Evolutionary conservation across 2,329 filamentous ascomycete genomes (phyloP).

Genomic region (Neurospora sp.): DNA sequence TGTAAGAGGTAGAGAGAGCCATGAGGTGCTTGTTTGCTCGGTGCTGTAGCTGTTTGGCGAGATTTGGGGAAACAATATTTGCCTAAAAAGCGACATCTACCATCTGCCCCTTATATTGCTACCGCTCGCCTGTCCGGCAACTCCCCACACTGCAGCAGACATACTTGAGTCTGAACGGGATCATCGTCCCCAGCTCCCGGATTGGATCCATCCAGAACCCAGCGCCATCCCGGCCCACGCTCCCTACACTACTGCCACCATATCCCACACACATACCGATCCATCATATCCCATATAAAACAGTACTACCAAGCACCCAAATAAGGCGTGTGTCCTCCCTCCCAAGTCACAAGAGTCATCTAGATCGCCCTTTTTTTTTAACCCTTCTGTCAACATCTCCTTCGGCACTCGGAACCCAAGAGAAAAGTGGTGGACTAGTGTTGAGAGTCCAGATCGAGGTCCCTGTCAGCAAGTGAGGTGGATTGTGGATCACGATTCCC

Average conservation of each 20-base stretch:
- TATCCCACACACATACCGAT: background rate
- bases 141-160: background rate
- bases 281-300: background rate
- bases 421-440: background rate
- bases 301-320: background rate
- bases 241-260: background rate
- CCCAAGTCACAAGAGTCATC: background rate
- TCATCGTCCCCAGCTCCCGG: background rate
- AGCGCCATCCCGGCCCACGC: background rate
- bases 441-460: background rate
- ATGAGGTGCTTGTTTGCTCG: background rate
- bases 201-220: background rate
- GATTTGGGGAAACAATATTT: conserved; percentile 13
- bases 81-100: conserved; percentile 14
- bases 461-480: background rate
- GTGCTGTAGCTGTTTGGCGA: conserved; percentile 1
- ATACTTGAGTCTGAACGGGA: background rate
- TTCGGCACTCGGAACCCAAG: background rate
- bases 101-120: conserved; percentile 17
- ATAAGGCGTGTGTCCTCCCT: background rate
- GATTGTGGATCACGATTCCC: background rate
- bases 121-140: conserved; percentile 8
- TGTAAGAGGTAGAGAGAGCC: conserved; percentile 11
- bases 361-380: background rate
- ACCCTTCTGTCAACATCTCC: background rate